phyloP scores from a whole-genome alignment of 495 filamentous ascomycete genomes.

The Aspergillus egyptiacus region DNA sequence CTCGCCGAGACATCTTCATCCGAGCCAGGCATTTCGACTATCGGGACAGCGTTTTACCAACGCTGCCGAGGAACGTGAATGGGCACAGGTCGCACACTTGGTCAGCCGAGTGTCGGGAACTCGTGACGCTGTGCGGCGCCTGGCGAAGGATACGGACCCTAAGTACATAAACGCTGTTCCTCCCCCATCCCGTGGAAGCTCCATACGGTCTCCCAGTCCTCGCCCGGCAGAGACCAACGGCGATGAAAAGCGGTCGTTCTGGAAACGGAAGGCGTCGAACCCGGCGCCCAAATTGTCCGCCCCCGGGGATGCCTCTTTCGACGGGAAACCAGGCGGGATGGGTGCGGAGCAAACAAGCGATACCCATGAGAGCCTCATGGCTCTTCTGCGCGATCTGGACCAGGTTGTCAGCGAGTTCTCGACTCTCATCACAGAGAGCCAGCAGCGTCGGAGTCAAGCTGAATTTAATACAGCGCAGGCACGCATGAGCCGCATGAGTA shows the following conservation, averaged over 20 bases:
- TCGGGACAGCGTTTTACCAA: conserved; percentile 27
- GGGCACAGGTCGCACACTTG: conserved; percentile 75
- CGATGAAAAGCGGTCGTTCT: conserved; percentile 59
- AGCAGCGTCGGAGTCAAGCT: conserved; percentile 76
- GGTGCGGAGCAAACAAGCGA: conserved; percentile 48
- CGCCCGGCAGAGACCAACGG: conserved; percentile 21
- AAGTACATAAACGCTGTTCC: conserved; percentile 48
- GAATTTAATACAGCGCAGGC: no score
- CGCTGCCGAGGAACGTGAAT: conserved; percentile 67
- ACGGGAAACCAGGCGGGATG: conserved; percentile 36
- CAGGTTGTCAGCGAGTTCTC: conserved; percentile 76
- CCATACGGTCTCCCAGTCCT: conserved; percentile 39
- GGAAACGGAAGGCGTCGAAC: conserved; percentile 69
- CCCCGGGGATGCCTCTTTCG: conserved; percentile 31
- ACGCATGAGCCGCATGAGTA: no score
- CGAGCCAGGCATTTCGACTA: conserved; percentile 27
- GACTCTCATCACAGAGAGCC: conserved; percentile 65
- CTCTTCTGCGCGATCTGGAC: conserved; percentile 77
- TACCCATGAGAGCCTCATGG: conserved; percentile 72
- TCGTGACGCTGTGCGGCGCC: conserved; percentile 74
- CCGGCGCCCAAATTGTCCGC: conserved; percentile 45
- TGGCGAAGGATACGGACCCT: conserved; percentile 76
- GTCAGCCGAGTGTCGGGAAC: conserved; percentile 80
- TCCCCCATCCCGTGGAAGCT: conserved; percentile 29
- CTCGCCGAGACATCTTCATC: conserved; percentile 17